Conservation (phyloP, 176 grass and related monocot genomes). For the Tillandsia leiboldiana region DNA sequence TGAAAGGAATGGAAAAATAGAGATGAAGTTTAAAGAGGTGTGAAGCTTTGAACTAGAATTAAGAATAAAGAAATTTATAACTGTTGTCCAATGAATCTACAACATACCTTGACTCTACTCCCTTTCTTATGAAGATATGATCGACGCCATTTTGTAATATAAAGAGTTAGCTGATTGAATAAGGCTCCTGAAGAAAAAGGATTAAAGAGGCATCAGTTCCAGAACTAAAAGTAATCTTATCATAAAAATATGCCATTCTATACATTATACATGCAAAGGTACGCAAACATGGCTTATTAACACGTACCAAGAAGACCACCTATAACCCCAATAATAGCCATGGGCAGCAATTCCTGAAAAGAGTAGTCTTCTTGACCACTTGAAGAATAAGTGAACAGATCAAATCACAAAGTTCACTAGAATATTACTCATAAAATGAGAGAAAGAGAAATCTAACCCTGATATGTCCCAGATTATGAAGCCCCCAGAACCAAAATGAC, state of each 20-base stretch:
- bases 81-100: background rate
- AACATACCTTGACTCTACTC: slow-evolving; percentile 69
- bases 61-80: background rate
- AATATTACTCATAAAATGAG: slow-evolving; percentile 7
- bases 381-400: slow-evolving; percentile 32
- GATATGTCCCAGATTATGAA: slow-evolving; percentile 99
- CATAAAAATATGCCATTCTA: background rate
- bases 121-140: slow-evolving; percentile 88
- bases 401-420: slow-evolving; percentile 21
- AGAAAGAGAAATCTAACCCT: slow-evolving; percentile 40
- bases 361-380: slow-evolving; percentile 99
- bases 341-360: slow-evolving; percentile 89
- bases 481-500: slow-evolving; percentile 96
- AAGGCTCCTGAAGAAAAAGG: slow-evolving; percentile 57
- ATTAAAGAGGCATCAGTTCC: background rate
- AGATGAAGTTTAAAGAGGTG: background rate
- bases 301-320: slow-evolving; percentile 86
- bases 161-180: slow-evolving; percentile 96
- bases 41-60: slow-evolving; percentile 14
- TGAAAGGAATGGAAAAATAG: slow-evolving; percentile 28
- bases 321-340: slow-evolving; percentile 96
- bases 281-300: background rate
- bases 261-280: background rate
- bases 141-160: slow-evolving; percentile 89
- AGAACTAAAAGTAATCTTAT: background rate